These are phyloP conservation scores for Penicillium brevicompactum DNA, from an alignment of 2,329 filamentous ascomycete genomes.

Conservation along the genomic window DNA sequence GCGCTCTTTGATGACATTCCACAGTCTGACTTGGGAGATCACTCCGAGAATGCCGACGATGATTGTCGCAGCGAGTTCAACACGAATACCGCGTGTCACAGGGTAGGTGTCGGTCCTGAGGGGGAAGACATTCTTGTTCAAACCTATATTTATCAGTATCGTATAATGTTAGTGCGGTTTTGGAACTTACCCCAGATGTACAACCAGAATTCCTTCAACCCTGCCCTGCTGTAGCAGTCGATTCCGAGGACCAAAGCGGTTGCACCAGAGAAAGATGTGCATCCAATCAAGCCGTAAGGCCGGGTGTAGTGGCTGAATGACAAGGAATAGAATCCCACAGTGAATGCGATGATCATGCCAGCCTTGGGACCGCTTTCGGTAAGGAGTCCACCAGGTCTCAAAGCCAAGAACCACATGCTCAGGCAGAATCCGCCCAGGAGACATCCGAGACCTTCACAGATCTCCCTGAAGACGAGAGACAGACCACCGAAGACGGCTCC, in stretches of 20 bases:
- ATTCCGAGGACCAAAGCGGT: conserved; percentile 80
- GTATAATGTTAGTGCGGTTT: neutral
- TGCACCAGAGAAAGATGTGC: conserved; percentile 78
- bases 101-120: conserved; percentile 77
- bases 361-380: conserved; percentile 63
- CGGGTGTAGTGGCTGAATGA: conserved; percentile 80
- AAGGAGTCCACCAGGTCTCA: conserved; percentile 76
- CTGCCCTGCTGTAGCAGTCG: conserved; percentile 87
- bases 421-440: conserved; percentile 83
- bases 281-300: conserved; percentile 73
- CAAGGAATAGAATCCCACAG: conserved; percentile 67
- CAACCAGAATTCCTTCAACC: conserved; percentile 93
- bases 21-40: conserved; percentile 81
- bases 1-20: conserved; percentile 71
- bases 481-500: conserved; percentile 73
- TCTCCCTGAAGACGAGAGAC: conserved; percentile 77
- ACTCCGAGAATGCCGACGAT: conserved; percentile 75
- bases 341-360: conserved; percentile 75
- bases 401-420: conserved; percentile 85
- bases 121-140: conserved; percentile 82
- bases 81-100: conserved; percentile 79
- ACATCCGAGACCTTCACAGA: conserved; percentile 83
- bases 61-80: conserved; percentile 77
- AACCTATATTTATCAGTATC: conserved; percentile 42
- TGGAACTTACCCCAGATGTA: conserved; percentile 73